A percentile compares a stretch with the other conserved stretches of the same genome.
phyloP scores from a whole-genome alignment of 305 asterid genomes.

The Solanum aculeatissimum region DNA sequence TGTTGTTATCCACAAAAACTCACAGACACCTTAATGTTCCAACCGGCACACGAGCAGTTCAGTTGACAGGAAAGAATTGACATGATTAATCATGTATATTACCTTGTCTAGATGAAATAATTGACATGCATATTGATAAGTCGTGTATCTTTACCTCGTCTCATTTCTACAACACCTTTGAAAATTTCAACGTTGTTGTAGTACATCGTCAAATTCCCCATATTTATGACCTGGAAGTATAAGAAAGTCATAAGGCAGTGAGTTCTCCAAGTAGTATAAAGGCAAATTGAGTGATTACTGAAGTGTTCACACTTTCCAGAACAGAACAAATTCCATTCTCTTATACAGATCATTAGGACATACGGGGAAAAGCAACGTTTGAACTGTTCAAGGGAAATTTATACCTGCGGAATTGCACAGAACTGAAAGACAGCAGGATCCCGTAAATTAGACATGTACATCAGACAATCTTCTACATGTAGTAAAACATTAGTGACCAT shows the following conservation, averaged over 20 bases:
- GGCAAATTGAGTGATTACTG: not conserved
- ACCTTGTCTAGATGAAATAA: not conserved
- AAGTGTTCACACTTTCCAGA: not conserved
- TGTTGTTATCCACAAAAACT: not conserved
- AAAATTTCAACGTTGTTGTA: conserved; percentile 87
- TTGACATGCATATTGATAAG: not conserved
- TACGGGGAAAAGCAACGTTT: not conserved
- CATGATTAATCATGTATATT: not conserved
- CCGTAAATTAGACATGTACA: conserved; percentile 50
- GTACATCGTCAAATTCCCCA: conserved; percentile 78
- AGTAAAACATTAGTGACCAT: conserved; percentile 78
- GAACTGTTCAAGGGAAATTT: not conserved
- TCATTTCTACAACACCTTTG: conserved; percentile 80
- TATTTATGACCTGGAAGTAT: conserved; percentile 65
- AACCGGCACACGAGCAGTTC: not conserved
- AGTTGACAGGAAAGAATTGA: not conserved
- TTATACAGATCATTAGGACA: not conserved
- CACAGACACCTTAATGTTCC: not conserved
- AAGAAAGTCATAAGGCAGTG: not conserved
- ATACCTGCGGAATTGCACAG: conserved; percentile 91
- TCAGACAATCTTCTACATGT: conserved; percentile 71
- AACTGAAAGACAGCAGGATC: conserved; percentile 77
- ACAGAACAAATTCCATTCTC: not conserved
- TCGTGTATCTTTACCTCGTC: conserved; percentile 51
- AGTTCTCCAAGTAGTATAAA: not conserved